Base-by-base conservation (phyloP, 1,284 basidiomycete genomes). In the Microbotryum scabiosae region DNA sequence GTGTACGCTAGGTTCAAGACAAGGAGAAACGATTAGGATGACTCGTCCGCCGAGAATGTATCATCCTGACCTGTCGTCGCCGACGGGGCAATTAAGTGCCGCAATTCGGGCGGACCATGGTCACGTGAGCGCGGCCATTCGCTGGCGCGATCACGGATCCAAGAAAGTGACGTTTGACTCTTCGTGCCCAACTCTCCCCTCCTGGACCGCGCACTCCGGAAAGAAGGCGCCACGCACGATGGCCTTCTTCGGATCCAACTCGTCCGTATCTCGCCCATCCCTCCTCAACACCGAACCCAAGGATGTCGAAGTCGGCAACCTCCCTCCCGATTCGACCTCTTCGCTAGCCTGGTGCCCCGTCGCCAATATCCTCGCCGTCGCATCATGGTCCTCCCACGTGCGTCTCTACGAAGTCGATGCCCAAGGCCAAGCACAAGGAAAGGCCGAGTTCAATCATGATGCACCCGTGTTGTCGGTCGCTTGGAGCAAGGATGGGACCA, bases 401-500 rank as follows among this genome's bases (percentile, higher is more conserved):
- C 55, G 71, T 44, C 26, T 65, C 28, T 52, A 7, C 14, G 44
- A 48, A 12, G 78, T 83, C 63, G 77, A 77, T 57, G 64, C 69
- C 6, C 74, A 75, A 53, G 79, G 80, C 1, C 79, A 80, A 63
- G 78, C 78, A 6, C 83, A 86, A 71, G 84, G 87, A 21, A 89
- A 88, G 75, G 88, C 88, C 0, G 85, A 86, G 80, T 90, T 88
- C 73, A 76, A 79, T 26, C 91, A 94, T 73, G 84, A 89, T 41
- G 65, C 23, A 2, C 50, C 47, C 5, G 43, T 52, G 8, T 54
- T 66, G 25, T 61, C 59, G 7, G 54, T 66, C 2, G 44, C 51
- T 7, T 66, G 64, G 64, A 53, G 52, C 23, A 66, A 63, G 86
- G 87, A 89, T 64, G 88, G 88, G 28, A 84, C 80, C 69, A 88